Percentiles rank a stretch among this genome's conserved stretches.
Evolutionary conservation across 495 filamentous ascomycete species (phyloP).

Genomic region (Talaromyces thailandensis): DNA sequence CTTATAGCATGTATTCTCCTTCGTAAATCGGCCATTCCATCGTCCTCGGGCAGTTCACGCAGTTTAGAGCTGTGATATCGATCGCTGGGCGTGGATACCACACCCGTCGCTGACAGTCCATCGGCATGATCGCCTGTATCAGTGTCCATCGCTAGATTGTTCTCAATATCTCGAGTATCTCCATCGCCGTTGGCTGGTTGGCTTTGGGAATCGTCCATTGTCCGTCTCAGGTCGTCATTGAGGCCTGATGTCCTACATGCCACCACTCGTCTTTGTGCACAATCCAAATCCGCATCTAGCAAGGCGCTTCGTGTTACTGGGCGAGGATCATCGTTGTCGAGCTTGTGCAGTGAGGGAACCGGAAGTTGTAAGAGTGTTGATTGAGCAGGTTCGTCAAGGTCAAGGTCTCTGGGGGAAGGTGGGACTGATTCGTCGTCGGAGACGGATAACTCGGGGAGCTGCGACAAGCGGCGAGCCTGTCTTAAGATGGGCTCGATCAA

Average conservation of each 20-base stretch:
- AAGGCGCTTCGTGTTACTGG: neutral
- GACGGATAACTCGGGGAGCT: conserved; percentile 2
- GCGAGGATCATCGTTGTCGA: neutral
- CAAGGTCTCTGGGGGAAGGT: neutral
- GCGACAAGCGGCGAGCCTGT: conserved; percentile 63
- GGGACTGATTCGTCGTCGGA: neutral
- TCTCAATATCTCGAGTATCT: neutral
- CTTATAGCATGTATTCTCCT: conserved; percentile 72
- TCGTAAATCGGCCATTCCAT: conserved; percentile 76
- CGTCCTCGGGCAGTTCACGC: conserved; percentile 59
- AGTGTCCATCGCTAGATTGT: neutral
- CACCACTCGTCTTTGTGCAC: neutral
- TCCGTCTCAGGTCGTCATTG: neutral
- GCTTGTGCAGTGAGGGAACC: neutral
- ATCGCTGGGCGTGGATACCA: neutral
- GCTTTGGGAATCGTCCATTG: neutral
- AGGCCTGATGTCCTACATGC: neutral
- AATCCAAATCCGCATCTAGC: neutral
- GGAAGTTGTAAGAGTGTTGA: neutral
- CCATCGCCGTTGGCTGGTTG: neutral
- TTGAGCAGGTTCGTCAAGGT: neutral
- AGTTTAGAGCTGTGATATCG: neutral
- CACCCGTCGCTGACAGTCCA: neutral
- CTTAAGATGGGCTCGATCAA: conserved; percentile 70
- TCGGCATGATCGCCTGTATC: neutral